Evolutionary conservation across 176 grass and related monocot genomes (phyloP), one percentile per base, ranked within the genome.

Genomic region (Tillandsia leiboldiana): DNA sequence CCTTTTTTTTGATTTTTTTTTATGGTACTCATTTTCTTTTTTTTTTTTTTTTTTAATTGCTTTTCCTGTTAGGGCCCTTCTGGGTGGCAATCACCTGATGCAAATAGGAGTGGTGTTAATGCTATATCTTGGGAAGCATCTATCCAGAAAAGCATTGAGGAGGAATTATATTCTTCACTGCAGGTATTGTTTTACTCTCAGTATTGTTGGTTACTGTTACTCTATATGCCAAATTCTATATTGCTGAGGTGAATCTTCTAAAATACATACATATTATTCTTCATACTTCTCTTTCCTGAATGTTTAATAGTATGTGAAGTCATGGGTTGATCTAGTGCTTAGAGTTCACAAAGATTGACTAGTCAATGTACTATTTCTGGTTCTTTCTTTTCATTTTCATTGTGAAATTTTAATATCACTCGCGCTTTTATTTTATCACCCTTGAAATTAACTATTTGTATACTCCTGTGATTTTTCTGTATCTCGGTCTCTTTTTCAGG

Each of bases 121-220:
- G 79, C 86, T 11, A 68, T 84, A 54, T 79, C 76, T 65, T 96
- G 87, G 53, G 93, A 96, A 92, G 83, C 83, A 85, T 96, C 89
- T n/a, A 88, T 92, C 70, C 88, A 96, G 78, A 89, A 83, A 83
- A 85, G 78, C 73, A 85, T 96, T 3, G 83, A 87, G 80, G 80
- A 87, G 72, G 93, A 92, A 81, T 67, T 96, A 67, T 96, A 87
- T 61, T 87, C 84, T 73, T 87, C 88, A 65, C 73, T 88, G 81
- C 88, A 96, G 93, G 93, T 96, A 56, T 20, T 56, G 23, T 12
- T 23, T 42, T 33, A 11, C 58, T 48, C 12, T 57, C 12, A 42
- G 33, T 72, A 33, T 28, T 2, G 0, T 66, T 53, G 15, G 6
- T 53, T 29, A 58, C 11, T 28, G 29, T 33, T n/a, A 53, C 13